These are phyloP conservation scores for Chlorella vulgaris DNA, from an alignment of 139 green algal genomes.

Conservation along the genomic window DNA sequence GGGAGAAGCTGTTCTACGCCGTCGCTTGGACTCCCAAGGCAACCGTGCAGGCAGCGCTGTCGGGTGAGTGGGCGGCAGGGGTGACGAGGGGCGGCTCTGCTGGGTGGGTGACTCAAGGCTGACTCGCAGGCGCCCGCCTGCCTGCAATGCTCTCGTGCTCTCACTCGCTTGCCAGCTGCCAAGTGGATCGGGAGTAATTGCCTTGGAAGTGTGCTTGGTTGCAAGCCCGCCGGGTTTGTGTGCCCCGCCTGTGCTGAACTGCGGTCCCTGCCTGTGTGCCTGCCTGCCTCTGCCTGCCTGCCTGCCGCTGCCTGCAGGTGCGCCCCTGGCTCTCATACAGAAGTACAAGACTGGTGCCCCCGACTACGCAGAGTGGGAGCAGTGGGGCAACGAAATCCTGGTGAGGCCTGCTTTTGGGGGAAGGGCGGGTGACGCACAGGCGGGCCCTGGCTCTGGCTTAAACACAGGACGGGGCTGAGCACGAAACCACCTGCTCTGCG, in stretches of 20 bases:
- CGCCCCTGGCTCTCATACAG: constrained; percentile 52
- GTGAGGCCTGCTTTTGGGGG: constrained; percentile 34
- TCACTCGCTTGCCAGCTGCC: no score
- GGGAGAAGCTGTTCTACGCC: constrained; percentile 78
- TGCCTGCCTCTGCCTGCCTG: background rate
- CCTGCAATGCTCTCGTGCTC: background rate
- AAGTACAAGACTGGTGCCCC: constrained; percentile 17
- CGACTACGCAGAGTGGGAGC: constrained; percentile 33
- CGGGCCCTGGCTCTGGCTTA: no score
- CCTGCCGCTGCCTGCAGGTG: constrained; percentile 9
- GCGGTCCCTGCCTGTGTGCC: background rate
- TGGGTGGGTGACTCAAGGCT: background rate
- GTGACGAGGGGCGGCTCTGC: background rate
- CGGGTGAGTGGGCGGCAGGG: constrained; percentile 7
- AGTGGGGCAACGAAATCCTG: constrained; percentile 63
- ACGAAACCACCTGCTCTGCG: no score
- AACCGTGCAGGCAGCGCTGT: constrained; percentile 84
- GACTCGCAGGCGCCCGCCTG: background rate
- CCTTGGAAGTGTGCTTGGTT: no score
- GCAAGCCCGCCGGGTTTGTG: no score
- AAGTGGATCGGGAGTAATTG: no score
- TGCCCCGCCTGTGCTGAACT: no score
- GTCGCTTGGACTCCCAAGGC: constrained; percentile 87
- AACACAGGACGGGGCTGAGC: no score
- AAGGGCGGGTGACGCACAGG: background rate